Evolutionary conservation across 163 green algal genomes (phyloP).

Genomic region (Chloroidium sp.): DNA sequence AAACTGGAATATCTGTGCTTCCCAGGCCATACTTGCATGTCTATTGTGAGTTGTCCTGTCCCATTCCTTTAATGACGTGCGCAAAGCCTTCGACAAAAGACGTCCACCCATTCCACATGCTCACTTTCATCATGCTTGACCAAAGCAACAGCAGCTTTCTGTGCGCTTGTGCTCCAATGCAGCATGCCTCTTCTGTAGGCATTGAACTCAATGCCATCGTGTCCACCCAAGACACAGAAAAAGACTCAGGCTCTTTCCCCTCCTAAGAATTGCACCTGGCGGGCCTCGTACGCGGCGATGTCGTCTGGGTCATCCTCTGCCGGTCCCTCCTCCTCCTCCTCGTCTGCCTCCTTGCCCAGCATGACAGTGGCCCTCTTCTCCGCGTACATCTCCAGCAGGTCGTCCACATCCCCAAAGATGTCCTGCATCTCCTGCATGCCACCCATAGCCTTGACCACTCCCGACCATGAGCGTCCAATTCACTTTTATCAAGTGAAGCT

Average conservation of each 20-base stretch:
- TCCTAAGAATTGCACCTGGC: no score
- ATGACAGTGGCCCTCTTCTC: constrained; percentile 7
- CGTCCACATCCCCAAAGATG: constrained; percentile 81
- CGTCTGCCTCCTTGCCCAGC: constrained; percentile 55
- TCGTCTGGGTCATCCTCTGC: constrained; percentile 27
- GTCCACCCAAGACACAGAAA: neutral
- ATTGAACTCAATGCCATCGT: neutral
- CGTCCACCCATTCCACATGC: no score
- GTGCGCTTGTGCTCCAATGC: no score
- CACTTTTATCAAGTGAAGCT: neutral
- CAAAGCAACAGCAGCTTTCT: no score
- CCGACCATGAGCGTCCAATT: neutral
- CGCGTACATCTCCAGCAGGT: constrained; percentile 67
- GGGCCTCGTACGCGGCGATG: neutral
- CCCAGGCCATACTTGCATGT: no score
- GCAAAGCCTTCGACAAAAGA: no score
- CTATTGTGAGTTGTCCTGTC: no score
- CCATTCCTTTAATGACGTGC: no score
- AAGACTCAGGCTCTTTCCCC: neutral
- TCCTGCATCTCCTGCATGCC: constrained; percentile 56
- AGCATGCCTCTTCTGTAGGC: no score
- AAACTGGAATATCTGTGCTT: no score
- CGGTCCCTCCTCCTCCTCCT: constrained; percentile 32
- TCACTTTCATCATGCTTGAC: no score
- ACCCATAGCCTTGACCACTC: constrained; percentile 2